Evolutionary conservation across 306 rosid species (phyloP).

Genomic region (Gastrolobium bilobum): DNA sequence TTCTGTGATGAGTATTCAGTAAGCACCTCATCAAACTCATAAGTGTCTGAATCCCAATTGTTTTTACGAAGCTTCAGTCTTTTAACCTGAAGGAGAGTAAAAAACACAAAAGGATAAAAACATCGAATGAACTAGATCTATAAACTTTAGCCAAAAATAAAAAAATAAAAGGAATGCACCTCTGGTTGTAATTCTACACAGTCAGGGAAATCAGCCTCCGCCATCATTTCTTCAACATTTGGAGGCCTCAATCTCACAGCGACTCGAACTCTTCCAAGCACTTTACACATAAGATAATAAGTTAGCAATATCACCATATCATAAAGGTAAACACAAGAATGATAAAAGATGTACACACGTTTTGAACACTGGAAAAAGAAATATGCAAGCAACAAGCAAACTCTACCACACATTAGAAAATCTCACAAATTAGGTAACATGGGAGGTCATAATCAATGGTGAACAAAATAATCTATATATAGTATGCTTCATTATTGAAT

Average conservation of each 20-base stretch:
- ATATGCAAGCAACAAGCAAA: conserved; percentile 31
- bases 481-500: conserved; percentile 37
- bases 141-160: conserved; percentile 18
- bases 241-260: conserved; percentile 91
- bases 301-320: too few relatives aligned
- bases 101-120: conserved; percentile 43
- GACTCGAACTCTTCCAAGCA: conserved; percentile 75
- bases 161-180: conserved; percentile 58
- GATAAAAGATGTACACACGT: background rate
- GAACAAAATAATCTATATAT: conserved; percentile 7
- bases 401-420: background rate
- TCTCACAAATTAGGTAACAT: conserved; percentile 27
- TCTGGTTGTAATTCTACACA: conserved; percentile 95
- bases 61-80: conserved; percentile 92
- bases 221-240: conserved; percentile 82
- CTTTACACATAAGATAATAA: background rate
- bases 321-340: background rate
- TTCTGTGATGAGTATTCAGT: conserved; percentile 93
- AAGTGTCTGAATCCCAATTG: conserved; percentile 95
- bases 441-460: conserved; percentile 30
- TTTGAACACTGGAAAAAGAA: conserved; percentile 11
- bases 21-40: conserved; percentile 92
- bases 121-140: conserved; percentile 35
- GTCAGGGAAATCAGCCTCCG: conserved; percentile 95
- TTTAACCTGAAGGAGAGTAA: conserved; percentile 69